Percentiles rank a stretch among this genome's conserved stretches.
Evolutionary conservation across 768 basidiomycete genomes (phyloP).

Genomic region (Phanerodontia chrysosporium): DNA sequence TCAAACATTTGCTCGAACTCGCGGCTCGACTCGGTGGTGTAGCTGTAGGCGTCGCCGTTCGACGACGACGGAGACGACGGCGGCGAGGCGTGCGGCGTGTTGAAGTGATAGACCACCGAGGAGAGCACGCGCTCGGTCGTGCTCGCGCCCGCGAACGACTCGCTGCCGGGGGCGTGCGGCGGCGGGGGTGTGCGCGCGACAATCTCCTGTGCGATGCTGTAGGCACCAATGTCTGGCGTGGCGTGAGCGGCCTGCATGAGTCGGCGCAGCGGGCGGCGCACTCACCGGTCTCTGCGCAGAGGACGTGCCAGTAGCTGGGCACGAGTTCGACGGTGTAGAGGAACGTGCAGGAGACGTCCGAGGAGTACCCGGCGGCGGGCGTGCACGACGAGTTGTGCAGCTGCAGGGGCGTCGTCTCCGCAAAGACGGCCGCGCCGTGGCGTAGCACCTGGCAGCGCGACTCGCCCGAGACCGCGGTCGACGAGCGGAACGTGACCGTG

Average conservation of each 20-base stretch:
- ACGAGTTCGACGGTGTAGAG: conserved; percentile 23
- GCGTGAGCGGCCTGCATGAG: background rate
- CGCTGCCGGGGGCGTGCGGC: background rate
- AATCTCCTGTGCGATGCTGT: conserved; percentile 22
- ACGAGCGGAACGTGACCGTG: conserved; percentile 61
- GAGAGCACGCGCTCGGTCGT: conserved; percentile 18
- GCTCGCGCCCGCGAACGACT: background rate
- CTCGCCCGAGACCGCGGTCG: conserved; percentile 43
- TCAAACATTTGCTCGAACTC: conserved; percentile 19
- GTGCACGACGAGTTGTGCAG: conserved; percentile 18
- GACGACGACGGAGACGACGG: conserved; percentile 22
- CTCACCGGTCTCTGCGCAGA: conserved; percentile 19
- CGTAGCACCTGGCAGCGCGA: conserved; percentile 54
- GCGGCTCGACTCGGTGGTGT: conserved; percentile 20
- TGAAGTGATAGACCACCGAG: conserved; percentile 24
- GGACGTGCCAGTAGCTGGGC: conserved; percentile 20
- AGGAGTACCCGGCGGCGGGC: conserved; percentile 15
- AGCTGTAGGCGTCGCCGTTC: conserved; percentile 16
- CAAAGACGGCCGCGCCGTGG: conserved; percentile 45
- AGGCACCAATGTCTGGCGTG: conserved; percentile 20
- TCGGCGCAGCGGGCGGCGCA: background rate
- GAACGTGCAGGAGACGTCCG: conserved; percentile 22
- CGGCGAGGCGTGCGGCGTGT: conserved; percentile 16
- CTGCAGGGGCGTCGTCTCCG: conserved; percentile 39
- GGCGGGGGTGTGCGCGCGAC: conserved; percentile 11